These are phyloP conservation scores for Trichophyton rubrum DNA, from an alignment of 2,329 filamentous ascomycete genomes.

Conservation along the genomic window DNA sequence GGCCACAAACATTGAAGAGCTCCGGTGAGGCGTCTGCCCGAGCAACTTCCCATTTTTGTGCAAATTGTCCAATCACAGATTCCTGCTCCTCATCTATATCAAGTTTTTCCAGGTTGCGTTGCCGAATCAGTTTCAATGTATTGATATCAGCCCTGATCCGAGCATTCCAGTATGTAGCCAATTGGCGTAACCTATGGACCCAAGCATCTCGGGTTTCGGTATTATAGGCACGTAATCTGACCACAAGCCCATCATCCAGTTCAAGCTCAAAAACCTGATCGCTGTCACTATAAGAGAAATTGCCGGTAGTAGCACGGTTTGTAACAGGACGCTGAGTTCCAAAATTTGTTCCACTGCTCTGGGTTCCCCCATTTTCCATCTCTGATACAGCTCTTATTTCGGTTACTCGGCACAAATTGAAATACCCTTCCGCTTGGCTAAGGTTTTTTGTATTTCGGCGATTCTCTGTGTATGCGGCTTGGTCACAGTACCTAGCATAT, in stretches of 20 bases:
- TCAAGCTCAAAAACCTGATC: conserved; percentile 46
- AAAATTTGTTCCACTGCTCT: conserved; percentile 40
- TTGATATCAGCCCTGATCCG: conserved; percentile 45
- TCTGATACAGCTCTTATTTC: conserved; percentile 45
- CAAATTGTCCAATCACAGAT: conserved; percentile 53
- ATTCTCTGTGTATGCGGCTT: conserved; percentile 47
- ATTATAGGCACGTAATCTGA: conserved; percentile 50
- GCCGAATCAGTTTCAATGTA: conserved; percentile 45
- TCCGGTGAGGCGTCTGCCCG: conserved; percentile 50
- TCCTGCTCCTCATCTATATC: conserved; percentile 55
- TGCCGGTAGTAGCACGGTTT: conserved; percentile 20
- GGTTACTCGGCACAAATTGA: conserved; percentile 47
- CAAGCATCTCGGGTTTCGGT: conserved; percentile 47
- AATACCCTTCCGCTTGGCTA: conserved; percentile 49
- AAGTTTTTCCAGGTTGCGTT: conserved; percentile 46
- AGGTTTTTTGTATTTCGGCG: conserved; percentile 48
- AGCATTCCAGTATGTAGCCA: conserved; percentile 51
- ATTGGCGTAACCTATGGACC: conserved; percentile 44
- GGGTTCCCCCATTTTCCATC: conserved; percentile 42
- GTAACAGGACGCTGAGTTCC: conserved; percentile 42
- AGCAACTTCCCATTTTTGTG: conserved; percentile 55
- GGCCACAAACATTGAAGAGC: conserved; percentile 57
- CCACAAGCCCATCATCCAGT: conserved; percentile 48
- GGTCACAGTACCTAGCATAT: conserved; percentile 40
- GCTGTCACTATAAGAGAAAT: conserved; percentile 35